Evolutionary conservation across 257 asterid genomes (phyloP).

Genomic region (Gentiana dahurica): DNA sequence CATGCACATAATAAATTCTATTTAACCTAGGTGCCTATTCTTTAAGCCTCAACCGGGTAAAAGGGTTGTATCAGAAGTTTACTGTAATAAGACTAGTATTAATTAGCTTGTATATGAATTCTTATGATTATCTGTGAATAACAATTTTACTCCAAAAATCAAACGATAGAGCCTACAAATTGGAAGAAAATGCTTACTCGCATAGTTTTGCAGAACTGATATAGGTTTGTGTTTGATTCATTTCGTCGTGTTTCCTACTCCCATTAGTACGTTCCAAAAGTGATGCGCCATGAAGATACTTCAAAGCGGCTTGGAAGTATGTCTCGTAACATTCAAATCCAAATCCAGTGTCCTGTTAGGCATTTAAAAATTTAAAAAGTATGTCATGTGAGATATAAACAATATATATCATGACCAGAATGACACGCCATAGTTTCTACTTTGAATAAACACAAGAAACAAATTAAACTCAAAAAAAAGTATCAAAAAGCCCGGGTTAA

Average conservation of each 20-base stretch:
- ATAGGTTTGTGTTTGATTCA: constrained; percentile 56
- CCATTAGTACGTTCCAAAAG: constrained; percentile 55
- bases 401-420: constrained; percentile 1
- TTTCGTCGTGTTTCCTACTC: constrained; percentile 41
- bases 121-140: background rate
- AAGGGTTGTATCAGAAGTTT: too few relatives aligned
- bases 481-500: background rate
- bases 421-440: too few relatives aligned
- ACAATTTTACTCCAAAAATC: background rate
- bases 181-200: constrained; percentile 48
- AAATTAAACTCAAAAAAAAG: background rate
- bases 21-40: too few relatives aligned
- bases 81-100: too few relatives aligned
- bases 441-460: background rate
- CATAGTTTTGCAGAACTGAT: constrained; percentile 62
- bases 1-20: too few relatives aligned
- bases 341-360: constrained; percentile 66
- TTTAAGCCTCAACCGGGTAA: too few relatives aligned
- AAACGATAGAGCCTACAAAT: background rate
- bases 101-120: too few relatives aligned
- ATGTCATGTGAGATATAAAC: background rate
- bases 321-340: constrained; percentile 59
- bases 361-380: constrained; percentile 10
- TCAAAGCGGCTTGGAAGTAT: constrained; percentile 70
- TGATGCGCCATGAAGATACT: constrained; percentile 80